phyloP scores from a whole-genome alignment of 2,329 filamentous ascomycete species.

The Alternaria incomplexa region DNA sequence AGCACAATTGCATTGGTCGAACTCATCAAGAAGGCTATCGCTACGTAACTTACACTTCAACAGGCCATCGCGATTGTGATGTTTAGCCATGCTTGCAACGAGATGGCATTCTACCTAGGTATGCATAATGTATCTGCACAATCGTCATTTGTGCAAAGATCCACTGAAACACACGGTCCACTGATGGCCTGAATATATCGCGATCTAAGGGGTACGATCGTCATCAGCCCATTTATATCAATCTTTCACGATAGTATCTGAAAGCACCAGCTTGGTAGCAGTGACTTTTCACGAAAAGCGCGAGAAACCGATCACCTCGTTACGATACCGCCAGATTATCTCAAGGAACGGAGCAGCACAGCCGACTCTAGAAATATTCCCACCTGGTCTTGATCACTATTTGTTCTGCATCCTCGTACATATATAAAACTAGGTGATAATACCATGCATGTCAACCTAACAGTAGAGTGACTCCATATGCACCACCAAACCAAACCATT shows the following conservation, averaged over 20 bases:
- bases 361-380: accelerated
- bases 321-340: background rate
- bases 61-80: background rate
- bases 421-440: background rate
- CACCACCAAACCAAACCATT: background rate
- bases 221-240: background rate
- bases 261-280: background rate
- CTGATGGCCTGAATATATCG: background rate
- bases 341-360: background rate
- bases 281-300: background rate
- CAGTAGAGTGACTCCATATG: background rate
- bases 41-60: background rate
- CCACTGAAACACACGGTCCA: background rate
- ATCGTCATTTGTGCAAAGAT: background rate
- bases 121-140: background rate
- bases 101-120: background rate
- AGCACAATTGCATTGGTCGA: background rate
- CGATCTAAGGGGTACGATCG: background rate
- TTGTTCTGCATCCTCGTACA: background rate
- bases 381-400: background rate
- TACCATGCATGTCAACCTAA: background rate
- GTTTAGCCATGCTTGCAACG: background rate
- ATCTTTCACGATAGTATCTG: background rate
- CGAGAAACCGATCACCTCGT: background rate
- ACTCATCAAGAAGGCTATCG: background rate